These are phyloP conservation scores for Monilinia fructigena DNA, from an alignment of 2,329 filamentous ascomycete genomes.

Conservation along the genomic window DNA sequence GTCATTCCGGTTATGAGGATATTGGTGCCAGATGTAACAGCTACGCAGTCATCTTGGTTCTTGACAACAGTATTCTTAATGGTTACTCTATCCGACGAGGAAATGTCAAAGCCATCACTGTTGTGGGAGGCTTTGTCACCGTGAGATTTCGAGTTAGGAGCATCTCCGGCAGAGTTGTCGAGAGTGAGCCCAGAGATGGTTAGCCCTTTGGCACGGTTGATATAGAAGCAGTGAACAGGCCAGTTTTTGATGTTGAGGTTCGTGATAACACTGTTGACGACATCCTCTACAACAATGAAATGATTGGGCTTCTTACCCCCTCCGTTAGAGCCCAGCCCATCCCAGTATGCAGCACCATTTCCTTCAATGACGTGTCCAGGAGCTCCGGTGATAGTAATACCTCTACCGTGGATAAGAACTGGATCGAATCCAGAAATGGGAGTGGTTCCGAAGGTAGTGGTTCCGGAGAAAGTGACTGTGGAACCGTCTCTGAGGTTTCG, in stretches of 20 bases:
- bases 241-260: slow-evolving; percentile 54
- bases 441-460: slow-evolving; percentile 63
- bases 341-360: slow-evolving; percentile 52
- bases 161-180: slow-evolving; percentile 54
- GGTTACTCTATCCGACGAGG: slow-evolving; percentile 47
- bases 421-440: slow-evolving; percentile 61
- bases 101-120: slow-evolving; percentile 55
- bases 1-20: slow-evolving; percentile 36
- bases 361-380: slow-evolving; percentile 50
- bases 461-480: slow-evolving; percentile 60
- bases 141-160: slow-evolving; percentile 36
- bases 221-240: slow-evolving; percentile 53
- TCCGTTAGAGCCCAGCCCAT: slow-evolving; percentile 57
- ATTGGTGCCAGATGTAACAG: slow-evolving; percentile 53
- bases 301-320: slow-evolving; percentile 64
- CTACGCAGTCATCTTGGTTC: slow-evolving; percentile 61
- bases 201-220: slow-evolving; percentile 46
- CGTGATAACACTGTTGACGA: slow-evolving; percentile 48
- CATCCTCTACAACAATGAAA: slow-evolving; percentile 55
- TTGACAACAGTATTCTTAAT: slow-evolving; percentile 52
- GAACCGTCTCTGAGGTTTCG: slow-evolving; percentile 44
- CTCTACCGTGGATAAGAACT: slow-evolving; percentile 44
- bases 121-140: slow-evolving; percentile 45
- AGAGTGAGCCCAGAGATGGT: slow-evolving; percentile 52
- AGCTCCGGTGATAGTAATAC: slow-evolving; percentile 33